Percentiles rank a stretch among this genome's conserved stretches.
phyloP scores from a whole-genome alignment of 2,329 filamentous ascomycete genomes.

The Epichloe aotearoae region DNA sequence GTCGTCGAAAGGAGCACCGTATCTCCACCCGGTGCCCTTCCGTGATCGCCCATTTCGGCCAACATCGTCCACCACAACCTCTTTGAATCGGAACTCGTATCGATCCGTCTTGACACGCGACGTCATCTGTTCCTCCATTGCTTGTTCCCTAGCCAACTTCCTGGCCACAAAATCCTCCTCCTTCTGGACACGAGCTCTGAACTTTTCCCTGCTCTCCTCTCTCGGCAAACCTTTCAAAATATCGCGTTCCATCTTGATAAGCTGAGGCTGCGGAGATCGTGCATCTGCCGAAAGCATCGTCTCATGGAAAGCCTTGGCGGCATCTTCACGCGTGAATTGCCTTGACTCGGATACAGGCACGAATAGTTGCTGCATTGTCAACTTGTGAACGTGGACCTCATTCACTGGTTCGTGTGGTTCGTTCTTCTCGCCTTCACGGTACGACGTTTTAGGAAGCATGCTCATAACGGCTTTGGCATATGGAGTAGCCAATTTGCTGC shows the following conservation, averaged over 20 bases:
- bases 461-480: conserved; percentile 63
- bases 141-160: conserved; percentile 17
- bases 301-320: conserved; percentile 50
- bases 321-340: conserved; percentile 50
- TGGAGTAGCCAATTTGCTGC: conserved; percentile 59
- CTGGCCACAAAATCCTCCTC: conserved; percentile 27
- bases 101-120: conserved; percentile 35
- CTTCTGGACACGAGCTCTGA: conserved; percentile 28
- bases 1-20: conserved; percentile 50
- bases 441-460: conserved; percentile 67
- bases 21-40: conserved; percentile 45
- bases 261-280: conserved; percentile 48
- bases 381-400: conserved; percentile 48
- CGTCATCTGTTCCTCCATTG: conserved; percentile 26
- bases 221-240: conserved; percentile 23
- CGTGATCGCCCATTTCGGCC: conserved; percentile 39
- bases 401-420: conserved; percentile 46
- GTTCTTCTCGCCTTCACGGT: conserved; percentile 34
- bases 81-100: conserved; percentile 50
- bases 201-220: conserved; percentile 25
- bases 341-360: conserved; percentile 50
- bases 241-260: conserved; percentile 42
- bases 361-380: conserved; percentile 52
- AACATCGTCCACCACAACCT: conserved; percentile 42
- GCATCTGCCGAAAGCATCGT: conserved; percentile 46